Conservation (phyloP, 805 yeast genomes). For the Cyberlindnera euphorbiae region DNA sequence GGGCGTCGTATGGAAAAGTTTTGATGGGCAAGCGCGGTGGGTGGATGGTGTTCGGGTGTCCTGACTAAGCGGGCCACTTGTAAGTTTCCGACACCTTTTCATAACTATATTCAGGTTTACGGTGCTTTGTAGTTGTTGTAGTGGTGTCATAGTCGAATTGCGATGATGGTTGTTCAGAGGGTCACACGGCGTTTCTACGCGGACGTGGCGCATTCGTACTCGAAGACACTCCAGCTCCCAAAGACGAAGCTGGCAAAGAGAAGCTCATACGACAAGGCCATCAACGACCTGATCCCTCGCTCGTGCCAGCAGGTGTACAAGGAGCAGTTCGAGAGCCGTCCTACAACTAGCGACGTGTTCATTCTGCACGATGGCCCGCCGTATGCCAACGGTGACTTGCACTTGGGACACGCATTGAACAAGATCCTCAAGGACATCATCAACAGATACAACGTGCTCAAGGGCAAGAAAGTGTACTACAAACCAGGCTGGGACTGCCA, state of each 20-base stretch:
- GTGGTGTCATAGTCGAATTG: too few relatives aligned
- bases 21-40: too few relatives aligned
- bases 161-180: too few relatives aligned
- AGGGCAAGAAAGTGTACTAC: conserved; percentile 62
- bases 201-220: conserved; percentile 22
- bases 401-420: conserved; percentile 88
- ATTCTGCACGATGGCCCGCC: conserved; percentile 97
- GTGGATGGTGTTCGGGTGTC: background rate
- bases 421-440: conserved; percentile 86
- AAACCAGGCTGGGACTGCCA: conserved; percentile 99
- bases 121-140: too few relatives aligned
- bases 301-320: conserved; percentile 57
- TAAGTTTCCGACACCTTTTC: background rate
- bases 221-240: conserved; percentile 45
- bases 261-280: conserved; percentile 42
- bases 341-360: conserved; percentile 40
- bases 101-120: background rate
- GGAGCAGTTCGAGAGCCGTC: conserved; percentile 45
- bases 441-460: conserved; percentile 60
- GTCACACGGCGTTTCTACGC: conserved; percentile 6
- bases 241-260: conserved; percentile 62
- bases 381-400: conserved; percentile 93
- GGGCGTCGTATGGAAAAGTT: too few relatives aligned
- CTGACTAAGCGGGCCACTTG: too few relatives aligned
- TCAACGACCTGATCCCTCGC: conserved; percentile 41